Conservation (phyloP, 1,284 basidiomycete species). For the Kwoniella shivajii region DNA sequence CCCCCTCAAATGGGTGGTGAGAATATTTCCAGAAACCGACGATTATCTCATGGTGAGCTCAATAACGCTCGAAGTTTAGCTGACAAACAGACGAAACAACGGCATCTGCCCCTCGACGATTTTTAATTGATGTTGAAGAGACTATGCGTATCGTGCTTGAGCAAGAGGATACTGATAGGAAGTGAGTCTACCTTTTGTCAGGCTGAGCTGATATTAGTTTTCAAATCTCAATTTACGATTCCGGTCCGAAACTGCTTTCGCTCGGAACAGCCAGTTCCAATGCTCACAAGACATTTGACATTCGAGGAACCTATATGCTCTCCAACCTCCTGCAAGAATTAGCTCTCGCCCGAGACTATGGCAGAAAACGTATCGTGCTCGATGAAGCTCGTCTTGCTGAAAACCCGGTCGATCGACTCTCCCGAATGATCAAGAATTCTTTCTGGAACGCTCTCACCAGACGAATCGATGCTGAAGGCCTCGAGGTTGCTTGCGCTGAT, state of each 20-base stretch:
- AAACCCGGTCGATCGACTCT: conserved; percentile 94
- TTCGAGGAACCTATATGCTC: conserved; percentile 95
- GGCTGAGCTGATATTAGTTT: conserved; percentile 23
- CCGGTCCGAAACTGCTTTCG: conserved; percentile 93
- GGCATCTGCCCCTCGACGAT: conserved; percentile 64
- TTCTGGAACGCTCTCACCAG: conserved; percentile 98
- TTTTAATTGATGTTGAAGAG: conserved; percentile 98
- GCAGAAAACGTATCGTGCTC: conserved; percentile 93
- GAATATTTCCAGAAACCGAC: conserved; percentile 67
- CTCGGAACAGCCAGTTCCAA: conserved; percentile 96
- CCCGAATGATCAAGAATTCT: conserved; percentile 95
- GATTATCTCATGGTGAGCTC: conserved; percentile 71
- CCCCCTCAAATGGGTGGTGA: conserved; percentile 72
- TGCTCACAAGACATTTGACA: conserved; percentile 95
- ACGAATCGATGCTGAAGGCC: conserved; percentile 92
- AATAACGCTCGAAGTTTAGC: background rate
- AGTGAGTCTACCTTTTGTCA: conserved; percentile 54
- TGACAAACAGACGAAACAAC: conserved; percentile 55
- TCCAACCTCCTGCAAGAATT: conserved; percentile 99
- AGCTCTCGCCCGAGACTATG: conserved; percentile 93
- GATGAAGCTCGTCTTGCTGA: conserved; percentile 94
- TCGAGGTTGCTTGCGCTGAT: conserved; percentile 94
- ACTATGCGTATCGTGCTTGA: conserved; percentile 94
- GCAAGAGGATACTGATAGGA: conserved; percentile 96
- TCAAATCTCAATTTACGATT: conserved; percentile 94